Evolutionary conservation across 2,329 filamentous ascomycete species (phyloP).

Genomic region (Venturia asperata): DNA sequence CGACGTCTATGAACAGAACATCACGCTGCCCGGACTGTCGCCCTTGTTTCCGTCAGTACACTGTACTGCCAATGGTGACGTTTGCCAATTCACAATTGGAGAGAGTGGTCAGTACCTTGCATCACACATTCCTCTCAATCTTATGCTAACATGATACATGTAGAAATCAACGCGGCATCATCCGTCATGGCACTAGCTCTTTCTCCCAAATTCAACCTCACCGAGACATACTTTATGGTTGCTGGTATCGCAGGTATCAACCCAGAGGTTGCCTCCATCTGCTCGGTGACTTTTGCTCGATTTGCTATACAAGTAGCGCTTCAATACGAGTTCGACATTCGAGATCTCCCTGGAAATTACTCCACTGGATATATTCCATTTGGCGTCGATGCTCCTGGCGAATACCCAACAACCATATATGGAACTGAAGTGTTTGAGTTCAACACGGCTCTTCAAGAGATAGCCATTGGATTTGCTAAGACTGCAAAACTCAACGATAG

Average conservation of each 20-base stretch:
- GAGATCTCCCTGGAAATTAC: constrained; percentile 60
- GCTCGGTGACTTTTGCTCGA: constrained; percentile 58
- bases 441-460: constrained; percentile 33
- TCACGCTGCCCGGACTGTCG: constrained; percentile 56
- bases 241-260: constrained; percentile 69
- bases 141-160: constrained; percentile 9
- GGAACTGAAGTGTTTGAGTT: constrained; percentile 39
- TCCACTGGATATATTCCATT: constrained; percentile 62
- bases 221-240: constrained; percentile 61
- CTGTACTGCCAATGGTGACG: constrained; percentile 52
- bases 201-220: constrained; percentile 56
- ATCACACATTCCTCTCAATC: not conserved
- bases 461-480: constrained; percentile 30
- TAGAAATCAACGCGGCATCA: constrained; percentile 66
- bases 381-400: constrained; percentile 47
- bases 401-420: constrained; percentile 34
- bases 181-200: constrained; percentile 58
- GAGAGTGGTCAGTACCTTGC: constrained; percentile 37
- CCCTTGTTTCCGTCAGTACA: constrained; percentile 58
- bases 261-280: constrained; percentile 59
- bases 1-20: constrained; percentile 50
- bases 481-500: constrained; percentile 34
- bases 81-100: constrained; percentile 65
- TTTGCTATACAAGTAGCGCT: constrained; percentile 68
- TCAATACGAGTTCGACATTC: constrained; percentile 67